Conservation (phyloP, 2,329 filamentous ascomycete genomes). For the Cordyceps javanica region DNA sequence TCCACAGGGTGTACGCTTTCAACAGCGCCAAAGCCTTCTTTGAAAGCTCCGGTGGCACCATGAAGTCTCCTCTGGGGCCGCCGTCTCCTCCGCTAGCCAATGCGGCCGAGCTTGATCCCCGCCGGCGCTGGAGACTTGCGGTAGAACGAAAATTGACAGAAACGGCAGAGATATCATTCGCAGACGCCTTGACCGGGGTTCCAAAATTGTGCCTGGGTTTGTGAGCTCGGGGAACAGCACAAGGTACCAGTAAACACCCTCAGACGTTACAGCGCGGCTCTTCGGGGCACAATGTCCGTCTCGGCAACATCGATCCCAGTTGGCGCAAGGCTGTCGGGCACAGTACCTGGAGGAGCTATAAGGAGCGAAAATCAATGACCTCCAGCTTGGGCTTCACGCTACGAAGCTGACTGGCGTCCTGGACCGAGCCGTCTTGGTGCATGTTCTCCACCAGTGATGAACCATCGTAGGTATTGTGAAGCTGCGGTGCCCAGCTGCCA, state of each 20-base stretch:
- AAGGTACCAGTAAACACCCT: too few species aligned
- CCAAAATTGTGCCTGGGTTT: background rate
- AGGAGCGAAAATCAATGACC: background rate
- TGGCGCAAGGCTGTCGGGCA: background rate
- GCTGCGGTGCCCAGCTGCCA: background rate
- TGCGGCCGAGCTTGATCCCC: background rate
- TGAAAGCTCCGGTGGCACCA: background rate
- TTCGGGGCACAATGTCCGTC: background rate
- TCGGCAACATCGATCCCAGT: background rate
- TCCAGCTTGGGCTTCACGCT: background rate
- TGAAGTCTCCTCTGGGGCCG: background rate
- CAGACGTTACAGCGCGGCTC: too few species aligned
- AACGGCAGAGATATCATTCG: background rate
- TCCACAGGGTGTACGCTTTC: conserved; percentile 2
- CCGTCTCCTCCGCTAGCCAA: background rate
- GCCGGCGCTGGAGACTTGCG: background rate
- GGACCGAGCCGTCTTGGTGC: background rate
- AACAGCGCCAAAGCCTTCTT: background rate
- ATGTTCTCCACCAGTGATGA: background rate
- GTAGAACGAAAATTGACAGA: background rate
- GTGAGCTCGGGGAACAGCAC: background rate
- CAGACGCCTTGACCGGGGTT: background rate
- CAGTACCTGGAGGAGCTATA: background rate
- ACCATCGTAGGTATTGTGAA: background rate
- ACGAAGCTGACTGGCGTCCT: conserved; percentile 1